Evolutionary conservation across 202 grass and related monocot species (phyloP).

Genomic region (Bolboschoenoplectus hybrid): DNA sequence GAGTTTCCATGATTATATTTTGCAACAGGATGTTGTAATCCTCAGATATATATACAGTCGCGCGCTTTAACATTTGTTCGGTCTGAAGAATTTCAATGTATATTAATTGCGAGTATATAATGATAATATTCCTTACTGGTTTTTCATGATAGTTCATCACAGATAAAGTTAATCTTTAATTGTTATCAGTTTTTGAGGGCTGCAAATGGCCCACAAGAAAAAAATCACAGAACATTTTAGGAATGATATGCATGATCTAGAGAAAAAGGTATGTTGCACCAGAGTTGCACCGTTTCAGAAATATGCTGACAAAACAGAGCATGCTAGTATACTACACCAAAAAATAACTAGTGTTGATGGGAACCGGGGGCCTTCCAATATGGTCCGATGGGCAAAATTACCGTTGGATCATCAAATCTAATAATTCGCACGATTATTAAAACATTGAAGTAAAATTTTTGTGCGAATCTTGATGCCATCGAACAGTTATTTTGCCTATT

Average conservation of each 20-base stretch:
- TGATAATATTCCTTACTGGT: not conserved
- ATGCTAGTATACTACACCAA: not conserved
- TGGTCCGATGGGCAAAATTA: no score
- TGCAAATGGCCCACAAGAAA: not conserved
- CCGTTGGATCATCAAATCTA: no score
- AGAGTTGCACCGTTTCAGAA: slow-evolving; percentile 11
- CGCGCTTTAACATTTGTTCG: not conserved
- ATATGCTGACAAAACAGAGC: slow-evolving; percentile 1
- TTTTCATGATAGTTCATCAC: slow-evolving; percentile 9
- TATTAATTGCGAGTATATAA: not conserved
- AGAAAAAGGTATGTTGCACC: not conserved
- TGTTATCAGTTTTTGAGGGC: not conserved
- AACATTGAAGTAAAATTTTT: no score
- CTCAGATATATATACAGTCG: not conserved
- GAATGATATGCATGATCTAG: not conserved
- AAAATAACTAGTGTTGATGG: not conserved
- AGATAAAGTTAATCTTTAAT: not conserved
- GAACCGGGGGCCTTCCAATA: not conserved
- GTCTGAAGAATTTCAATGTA: not conserved
- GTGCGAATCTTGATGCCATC: no score
- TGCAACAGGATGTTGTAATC: not conserved
- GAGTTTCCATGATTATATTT: slow-evolving; percentile 12
- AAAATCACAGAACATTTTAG: not conserved
- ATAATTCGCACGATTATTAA: no score
- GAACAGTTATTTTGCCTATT: no score